phyloP scores from a whole-genome alignment of 1,139 yeast genomes.

The Candida sp. region DNA sequence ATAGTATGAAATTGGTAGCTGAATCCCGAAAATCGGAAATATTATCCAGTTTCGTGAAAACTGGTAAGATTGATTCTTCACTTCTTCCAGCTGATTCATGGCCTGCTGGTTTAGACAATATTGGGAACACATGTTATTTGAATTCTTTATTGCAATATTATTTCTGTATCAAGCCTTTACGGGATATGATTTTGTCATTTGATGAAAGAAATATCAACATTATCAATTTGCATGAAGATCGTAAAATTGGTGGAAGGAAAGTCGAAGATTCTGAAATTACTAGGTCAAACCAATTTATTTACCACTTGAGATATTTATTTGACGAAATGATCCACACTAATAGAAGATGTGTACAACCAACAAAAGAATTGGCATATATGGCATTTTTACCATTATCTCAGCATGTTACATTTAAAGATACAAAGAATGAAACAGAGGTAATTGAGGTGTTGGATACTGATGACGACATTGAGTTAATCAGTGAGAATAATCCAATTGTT shows the following conservation, averaged over 20 bases:
- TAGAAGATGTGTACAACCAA: constrained; percentile 72
- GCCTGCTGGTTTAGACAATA: constrained; percentile 92
- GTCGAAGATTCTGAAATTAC: constrained; percentile 72
- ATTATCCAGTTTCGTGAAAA: constrained; percentile 47
- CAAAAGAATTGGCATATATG: constrained; percentile 79
- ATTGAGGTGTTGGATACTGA: constrained; percentile 9
- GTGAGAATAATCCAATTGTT: constrained; percentile 8
- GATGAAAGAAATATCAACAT: constrained; percentile 23
- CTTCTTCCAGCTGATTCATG: constrained; percentile 62
- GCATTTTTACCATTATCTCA: constrained; percentile 79
- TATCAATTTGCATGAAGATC: constrained; percentile 17
- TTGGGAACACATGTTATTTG: constrained; percentile 93
- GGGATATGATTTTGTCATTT: constrained; percentile 63
- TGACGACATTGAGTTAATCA: constrained; percentile 6
- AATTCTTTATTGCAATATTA: constrained; percentile 88
- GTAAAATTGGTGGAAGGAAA: constrained; percentile 84
- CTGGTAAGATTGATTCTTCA: constrained; percentile 60
- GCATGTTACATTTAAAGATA: constrained; percentile 49
- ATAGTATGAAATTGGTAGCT: constrained; percentile 48
- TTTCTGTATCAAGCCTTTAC: constrained; percentile 78
- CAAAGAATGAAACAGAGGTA: constrained; percentile 7
- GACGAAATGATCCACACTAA: constrained; percentile 63
- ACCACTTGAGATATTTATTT: constrained; percentile 67
- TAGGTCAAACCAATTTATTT: constrained; percentile 79
- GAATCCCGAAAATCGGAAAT: constrained; percentile 48